Conservation (phyloP, 352 stramenopile genomes). For the Globisporangium polare region DNA sequence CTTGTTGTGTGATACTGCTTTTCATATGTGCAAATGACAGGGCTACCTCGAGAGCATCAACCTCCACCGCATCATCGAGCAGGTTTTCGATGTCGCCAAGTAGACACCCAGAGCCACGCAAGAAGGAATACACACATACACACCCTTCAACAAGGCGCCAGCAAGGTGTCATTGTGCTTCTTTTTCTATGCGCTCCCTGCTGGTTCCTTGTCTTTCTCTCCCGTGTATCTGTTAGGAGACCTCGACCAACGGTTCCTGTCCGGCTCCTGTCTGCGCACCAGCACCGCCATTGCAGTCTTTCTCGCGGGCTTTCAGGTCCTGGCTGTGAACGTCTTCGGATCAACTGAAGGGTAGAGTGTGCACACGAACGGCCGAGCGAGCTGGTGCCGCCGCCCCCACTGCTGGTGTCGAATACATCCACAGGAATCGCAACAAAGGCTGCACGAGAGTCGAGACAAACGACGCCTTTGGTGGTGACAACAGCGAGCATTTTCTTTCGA, state of each 20-base stretch:
- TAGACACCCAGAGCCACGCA: slow-evolving; percentile 29
- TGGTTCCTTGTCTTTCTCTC: not conserved
- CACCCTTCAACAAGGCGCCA: not conserved
- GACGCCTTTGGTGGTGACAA: too few species aligned
- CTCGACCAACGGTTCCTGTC: not conserved
- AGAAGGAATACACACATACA: slow-evolving; percentile 3
- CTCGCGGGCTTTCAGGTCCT: too few species aligned
- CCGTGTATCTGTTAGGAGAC: not conserved
- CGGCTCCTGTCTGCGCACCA: not conserved
- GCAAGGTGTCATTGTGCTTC: not conserved
- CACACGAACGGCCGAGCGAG: too few species aligned
- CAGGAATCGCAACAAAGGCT: too few species aligned
- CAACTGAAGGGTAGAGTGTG: too few species aligned
- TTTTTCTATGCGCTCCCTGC: not conserved
- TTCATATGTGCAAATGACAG: slow-evolving; percentile 21
- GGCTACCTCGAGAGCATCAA: slow-evolving; percentile 87
- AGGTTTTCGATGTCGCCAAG: slow-evolving; percentile 83
- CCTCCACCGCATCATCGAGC: slow-evolving; percentile 78
- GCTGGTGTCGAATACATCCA: too few species aligned
- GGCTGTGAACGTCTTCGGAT: too few species aligned
- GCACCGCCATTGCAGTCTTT: slow-evolving; percentile 15
- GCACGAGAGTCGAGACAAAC: too few species aligned
- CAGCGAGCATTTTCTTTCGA: too few species aligned
- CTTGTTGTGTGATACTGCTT: not conserved
- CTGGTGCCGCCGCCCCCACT: too few species aligned